Base-by-base conservation (phyloP, 2,329 filamentous ascomycete species). In the Bisporella sp. region DNA sequence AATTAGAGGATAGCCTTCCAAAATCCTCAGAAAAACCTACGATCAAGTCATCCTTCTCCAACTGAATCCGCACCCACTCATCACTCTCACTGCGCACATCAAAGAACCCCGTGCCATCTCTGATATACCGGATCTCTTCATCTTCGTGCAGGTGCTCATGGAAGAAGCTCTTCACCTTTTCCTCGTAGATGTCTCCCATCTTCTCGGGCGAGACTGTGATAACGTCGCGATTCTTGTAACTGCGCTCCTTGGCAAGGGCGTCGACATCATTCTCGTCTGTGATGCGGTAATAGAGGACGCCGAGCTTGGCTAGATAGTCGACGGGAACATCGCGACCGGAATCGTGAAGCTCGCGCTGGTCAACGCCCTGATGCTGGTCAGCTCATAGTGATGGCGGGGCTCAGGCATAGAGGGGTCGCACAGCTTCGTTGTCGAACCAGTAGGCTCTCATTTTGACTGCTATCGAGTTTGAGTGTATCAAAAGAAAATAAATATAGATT, bases 81-180 rank as follows among this genome's bases (percentile, higher is more conserved):
- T 97, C 92, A 21, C 79, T 80, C 68, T 86, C 75, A 63, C 82
- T 85, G 45, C 93, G 76, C 3, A 99, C 91, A 69, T 99, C 93
- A 66, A 99, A 99, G 69, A 87, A 99, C 0, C 93, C 93, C 49
- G 81, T 79, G 0, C 93, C 93, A 54, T 85, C 91, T 32, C 89
- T 76, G 59, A 99, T 91, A 64, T 96, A 99, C 45, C 93, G 78
- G 59, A 99, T 99, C 77, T 99, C 93, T 73, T 99, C 93, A 61
- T 99, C 93, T 73, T 99, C 93, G 67, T 99, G 93, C 62, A 99
- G 69, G 68, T 99, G 93, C 76, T 99, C 93, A 62, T 87, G 69
- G 73, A 97, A 99, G 74, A 99, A 99, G 59, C 71, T 81, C 73
- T 89, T 91, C 56, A 99, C 89, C 70, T 97, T 97, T 56, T 87